phyloP scores from a whole-genome alignment of 495 filamentous ascomycete genomes.

The Neurospora intermedia region DNA sequence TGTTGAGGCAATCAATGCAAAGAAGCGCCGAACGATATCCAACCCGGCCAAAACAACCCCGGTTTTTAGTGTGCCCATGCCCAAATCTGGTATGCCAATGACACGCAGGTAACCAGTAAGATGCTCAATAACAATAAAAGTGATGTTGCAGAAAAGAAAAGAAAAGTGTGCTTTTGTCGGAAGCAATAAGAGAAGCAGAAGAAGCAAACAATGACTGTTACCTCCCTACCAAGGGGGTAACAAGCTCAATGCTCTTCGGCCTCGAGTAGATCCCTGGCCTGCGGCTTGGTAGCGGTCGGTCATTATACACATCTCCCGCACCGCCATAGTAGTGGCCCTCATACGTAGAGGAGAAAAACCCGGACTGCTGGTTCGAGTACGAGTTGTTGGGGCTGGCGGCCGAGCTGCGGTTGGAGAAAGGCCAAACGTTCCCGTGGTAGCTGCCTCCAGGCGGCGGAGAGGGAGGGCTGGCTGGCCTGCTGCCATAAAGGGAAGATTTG shows the following conservation, averaged over 20 bases:
- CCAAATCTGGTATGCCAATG: not conserved
- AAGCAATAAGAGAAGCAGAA: not conserved
- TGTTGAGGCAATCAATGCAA: no score
- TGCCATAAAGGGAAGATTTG: constrained; percentile 26
- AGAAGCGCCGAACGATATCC: no score
- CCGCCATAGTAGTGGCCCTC: constrained; percentile 29
- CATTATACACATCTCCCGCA: constrained; percentile 22
- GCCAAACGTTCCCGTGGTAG: constrained; percentile 29
- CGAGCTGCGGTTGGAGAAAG: constrained; percentile 31
- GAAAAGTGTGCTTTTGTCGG: not conserved
- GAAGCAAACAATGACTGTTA: constrained; percentile 9
- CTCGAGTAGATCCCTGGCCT: constrained; percentile 34
- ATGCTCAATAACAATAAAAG: not conserved
- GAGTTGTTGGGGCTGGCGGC: constrained; percentile 36
- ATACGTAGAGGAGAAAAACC: constrained; percentile 36
- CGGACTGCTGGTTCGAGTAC: constrained; percentile 27
- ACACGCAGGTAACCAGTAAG: not conserved
- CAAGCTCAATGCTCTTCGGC: constrained; percentile 41
- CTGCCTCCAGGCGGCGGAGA: constrained; percentile 22
- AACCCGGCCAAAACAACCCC: not conserved
- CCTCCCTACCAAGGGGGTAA: constrained; percentile 38
- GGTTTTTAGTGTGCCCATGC: not conserved
- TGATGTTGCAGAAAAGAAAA: not conserved
- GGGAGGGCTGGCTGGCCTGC: constrained; percentile 34
- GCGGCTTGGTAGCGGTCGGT: constrained; percentile 34